Evolutionary conservation across 2,329 filamentous ascomycete genomes (phyloP).

Genomic region (Bipolaris zeicola): DNA sequence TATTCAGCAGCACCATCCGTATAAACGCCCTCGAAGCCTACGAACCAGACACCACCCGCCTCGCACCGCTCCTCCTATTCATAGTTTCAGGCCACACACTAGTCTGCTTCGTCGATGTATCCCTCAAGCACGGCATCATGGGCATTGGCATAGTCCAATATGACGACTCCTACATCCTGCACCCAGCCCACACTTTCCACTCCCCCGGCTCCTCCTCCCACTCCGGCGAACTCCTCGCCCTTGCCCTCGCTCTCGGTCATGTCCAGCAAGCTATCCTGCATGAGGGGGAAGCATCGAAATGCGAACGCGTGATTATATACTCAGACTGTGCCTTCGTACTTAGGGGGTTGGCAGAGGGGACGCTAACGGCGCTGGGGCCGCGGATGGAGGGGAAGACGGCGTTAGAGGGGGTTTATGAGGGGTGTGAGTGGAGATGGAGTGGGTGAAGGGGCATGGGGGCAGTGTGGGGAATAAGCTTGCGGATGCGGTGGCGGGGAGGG

Average conservation of each 20-base stretch:
- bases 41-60: neutral
- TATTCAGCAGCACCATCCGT: neutral
- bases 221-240: neutral
- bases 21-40: neutral
- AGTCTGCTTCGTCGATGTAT: neutral
- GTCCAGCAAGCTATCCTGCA: neutral
- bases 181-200: too few relatives aligned
- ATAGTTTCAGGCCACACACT: neutral
- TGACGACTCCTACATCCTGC: too few relatives aligned
- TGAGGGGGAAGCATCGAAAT: neutral
- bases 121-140: neutral
- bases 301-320: neutral
- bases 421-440: slow-evolving; percentile 11
- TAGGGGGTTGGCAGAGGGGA: neutral
- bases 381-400: neutral
- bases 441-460: slow-evolving; percentile 19
- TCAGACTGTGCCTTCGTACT: neutral
- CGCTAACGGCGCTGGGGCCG: neutral
- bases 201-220: too few relatives aligned
- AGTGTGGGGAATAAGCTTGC: slow-evolving; percentile 12
- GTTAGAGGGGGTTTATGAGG: slow-evolving; percentile 1
- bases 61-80: neutral
- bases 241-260: neutral
- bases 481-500: neutral
- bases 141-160: too few relatives aligned